phyloP scores from a whole-genome alignment of 140 eudicot species.

The Oenanthe javanica region DNA sequence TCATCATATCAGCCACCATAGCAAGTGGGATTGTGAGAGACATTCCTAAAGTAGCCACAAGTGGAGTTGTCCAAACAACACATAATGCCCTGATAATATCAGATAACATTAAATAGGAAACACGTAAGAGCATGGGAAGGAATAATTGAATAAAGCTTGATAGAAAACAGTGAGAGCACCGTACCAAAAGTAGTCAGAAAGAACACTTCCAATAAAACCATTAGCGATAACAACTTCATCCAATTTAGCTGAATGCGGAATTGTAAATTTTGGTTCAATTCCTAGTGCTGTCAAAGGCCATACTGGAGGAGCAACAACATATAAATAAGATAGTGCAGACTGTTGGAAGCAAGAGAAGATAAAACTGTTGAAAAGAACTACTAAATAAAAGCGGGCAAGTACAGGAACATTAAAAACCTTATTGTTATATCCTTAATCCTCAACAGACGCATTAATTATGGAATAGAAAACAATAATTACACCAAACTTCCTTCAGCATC shows the following conservation, averaged over 20 bases:
- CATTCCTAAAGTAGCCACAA: slow-evolving; percentile 96
- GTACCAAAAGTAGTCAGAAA: slow-evolving; percentile 95
- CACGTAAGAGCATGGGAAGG: background rate
- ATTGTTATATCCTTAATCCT: background rate
- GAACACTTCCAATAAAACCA: slow-evolving; percentile 94
- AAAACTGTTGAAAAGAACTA: background rate
- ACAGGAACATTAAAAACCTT: background rate
- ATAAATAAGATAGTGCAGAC: background rate
- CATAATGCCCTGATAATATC: slow-evolving; percentile 74
- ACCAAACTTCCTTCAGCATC: background rate
- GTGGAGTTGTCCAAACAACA: slow-evolving; percentile 98
- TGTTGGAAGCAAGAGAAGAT: background rate
- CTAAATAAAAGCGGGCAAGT: background rate
- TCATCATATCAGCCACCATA: slow-evolving; percentile 95
- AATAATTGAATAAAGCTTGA: background rate
- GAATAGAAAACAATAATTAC: background rate
- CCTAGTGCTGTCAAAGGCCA: slow-evolving; percentile 95
- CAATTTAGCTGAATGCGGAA: slow-evolving; percentile 88
- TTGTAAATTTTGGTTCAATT: slow-evolving; percentile 86
- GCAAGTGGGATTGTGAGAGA: slow-evolving; percentile 97
- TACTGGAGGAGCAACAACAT: slow-evolving; percentile 40
- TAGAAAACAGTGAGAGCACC: slow-evolving; percentile 5
- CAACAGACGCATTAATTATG: background rate
- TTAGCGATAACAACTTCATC: slow-evolving; percentile 94
- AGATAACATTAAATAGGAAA: background rate